Evolutionary conservation across 2,329 filamentous ascomycete species (phyloP).

Genomic region (Basipetospora chlamydospora): DNA sequence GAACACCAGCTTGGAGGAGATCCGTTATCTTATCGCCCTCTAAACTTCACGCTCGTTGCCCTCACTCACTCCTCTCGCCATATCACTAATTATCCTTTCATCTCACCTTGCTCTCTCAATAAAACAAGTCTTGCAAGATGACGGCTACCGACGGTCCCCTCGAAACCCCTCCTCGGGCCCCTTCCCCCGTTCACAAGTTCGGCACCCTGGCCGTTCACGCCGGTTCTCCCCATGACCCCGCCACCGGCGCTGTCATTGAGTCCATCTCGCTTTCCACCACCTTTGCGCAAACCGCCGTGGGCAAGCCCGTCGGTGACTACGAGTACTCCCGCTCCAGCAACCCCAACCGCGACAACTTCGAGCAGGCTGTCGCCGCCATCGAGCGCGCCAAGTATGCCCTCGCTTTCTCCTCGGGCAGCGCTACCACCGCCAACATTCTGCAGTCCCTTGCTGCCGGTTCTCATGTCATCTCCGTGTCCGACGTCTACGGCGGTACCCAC

Average conservation of each 20-base stretch:
- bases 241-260: conserved; percentile 90
- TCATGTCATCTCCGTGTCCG: conserved; percentile 90
- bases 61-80: neutral
- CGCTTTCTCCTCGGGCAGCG: conserved; percentile 86
- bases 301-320: conserved; percentile 73
- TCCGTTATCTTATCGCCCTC: neutral
- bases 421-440: conserved; percentile 83
- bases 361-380: conserved; percentile 76
- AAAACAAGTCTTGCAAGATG: conserved; percentile 11
- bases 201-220: conserved; percentile 92
- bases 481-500: conserved; percentile 96
- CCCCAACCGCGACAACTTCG: conserved; percentile 91
- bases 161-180: conserved; percentile 11
- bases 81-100: neutral
- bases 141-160: conserved; percentile 17
- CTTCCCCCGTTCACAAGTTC: conserved; percentile 65
- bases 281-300: conserved; percentile 81
- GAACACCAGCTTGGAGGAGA: too few relatives aligned
- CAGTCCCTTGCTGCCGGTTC: conserved; percentile 83
- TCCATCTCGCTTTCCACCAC: conserved; percentile 93
- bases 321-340: conserved; percentile 92
- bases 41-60: neutral
- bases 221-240: conserved; percentile 76
- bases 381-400: conserved; percentile 88
- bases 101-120: neutral